Evolutionary conservation across 164 flowering plant genomes (phyloP).

Genomic region (Dillenia turbinata): DNA sequence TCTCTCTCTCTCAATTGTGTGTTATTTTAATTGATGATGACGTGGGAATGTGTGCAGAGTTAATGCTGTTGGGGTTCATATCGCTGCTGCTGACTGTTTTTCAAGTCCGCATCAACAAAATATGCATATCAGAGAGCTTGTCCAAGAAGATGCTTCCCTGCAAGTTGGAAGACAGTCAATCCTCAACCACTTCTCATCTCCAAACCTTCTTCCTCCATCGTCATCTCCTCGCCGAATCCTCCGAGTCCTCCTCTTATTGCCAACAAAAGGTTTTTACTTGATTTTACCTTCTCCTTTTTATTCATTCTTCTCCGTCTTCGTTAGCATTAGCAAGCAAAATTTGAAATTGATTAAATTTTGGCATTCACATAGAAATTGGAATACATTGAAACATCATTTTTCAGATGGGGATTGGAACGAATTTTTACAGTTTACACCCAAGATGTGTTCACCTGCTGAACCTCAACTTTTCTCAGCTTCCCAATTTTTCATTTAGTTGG

Average conservation of each 20-base stretch:
- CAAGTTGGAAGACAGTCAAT: slow-evolving; percentile 5
- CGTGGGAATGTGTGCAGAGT: slow-evolving; percentile 39
- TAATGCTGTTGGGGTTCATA: slow-evolving; percentile 87
- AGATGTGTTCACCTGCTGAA: too few relatives aligned
- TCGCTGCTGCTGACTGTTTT: slow-evolving; percentile 62
- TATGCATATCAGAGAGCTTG: slow-evolving; percentile 43
- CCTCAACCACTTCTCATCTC: slow-evolving; percentile 16
- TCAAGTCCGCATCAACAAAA: slow-evolving; percentile 35
- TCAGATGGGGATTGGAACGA: too few relatives aligned
- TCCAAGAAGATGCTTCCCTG: slow-evolving; percentile 55
- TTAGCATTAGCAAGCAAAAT: background rate
- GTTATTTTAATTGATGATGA: background rate
- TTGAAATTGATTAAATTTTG: too few relatives aligned
- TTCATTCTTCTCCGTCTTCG: background rate
- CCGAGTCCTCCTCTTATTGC: slow-evolving; percentile 17
- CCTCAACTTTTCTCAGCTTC: too few relatives aligned
- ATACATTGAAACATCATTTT: too few relatives aligned
- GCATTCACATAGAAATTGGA: too few relatives aligned
- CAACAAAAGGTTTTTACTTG: slow-evolving; percentile 10
- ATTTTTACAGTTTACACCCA: too few relatives aligned
- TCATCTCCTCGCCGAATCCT: slow-evolving; percentile 33
- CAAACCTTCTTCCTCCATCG: slow-evolving; percentile 15
- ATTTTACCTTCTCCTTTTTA: background rate
- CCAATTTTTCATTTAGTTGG: too few relatives aligned
- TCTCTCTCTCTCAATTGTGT: background rate